A percentile compares a stretch with the other conserved stretches of the same genome.
Evolutionary conservation across 192 early-diverging fungal species (phyloP).

Genomic region (Funneliformis mosseae): DNA sequence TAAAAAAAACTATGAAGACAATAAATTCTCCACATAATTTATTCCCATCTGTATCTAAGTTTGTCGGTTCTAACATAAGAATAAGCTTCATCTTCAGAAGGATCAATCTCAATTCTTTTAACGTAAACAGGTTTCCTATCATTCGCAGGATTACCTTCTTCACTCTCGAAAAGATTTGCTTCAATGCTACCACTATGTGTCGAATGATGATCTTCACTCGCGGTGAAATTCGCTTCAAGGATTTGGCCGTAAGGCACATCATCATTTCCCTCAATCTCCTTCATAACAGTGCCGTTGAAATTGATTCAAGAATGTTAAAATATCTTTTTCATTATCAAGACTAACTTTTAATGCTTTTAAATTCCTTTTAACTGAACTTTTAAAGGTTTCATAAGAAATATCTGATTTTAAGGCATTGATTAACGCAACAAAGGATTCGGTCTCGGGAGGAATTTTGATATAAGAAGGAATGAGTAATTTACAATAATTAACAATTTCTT

Average conservation of each 20-base stretch:
- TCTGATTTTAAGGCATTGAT: neutral
- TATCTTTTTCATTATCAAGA: no score
- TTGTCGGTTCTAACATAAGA: neutral
- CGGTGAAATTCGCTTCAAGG: neutral
- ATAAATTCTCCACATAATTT: neutral
- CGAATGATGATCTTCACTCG: neutral
- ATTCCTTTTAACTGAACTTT: neutral
- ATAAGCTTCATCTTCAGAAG: neutral
- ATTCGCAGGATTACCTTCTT: neutral
- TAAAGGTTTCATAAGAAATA: neutral
- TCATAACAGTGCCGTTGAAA: neutral
- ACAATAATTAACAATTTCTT: neutral
- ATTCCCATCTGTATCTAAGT: conserved; percentile 8
- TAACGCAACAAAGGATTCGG: neutral
- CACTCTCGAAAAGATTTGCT: neutral
- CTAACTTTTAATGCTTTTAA: no score
- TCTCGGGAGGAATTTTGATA: neutral
- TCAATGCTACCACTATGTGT: neutral
- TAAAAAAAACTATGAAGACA: no score
- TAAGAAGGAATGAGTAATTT: neutral
- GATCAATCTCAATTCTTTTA: neutral
- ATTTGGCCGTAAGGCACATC: neutral
- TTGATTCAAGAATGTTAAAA: neutral
- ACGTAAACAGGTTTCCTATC: neutral
- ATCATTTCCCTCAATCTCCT: neutral